A percentile compares a stretch with the other conserved stretches of the same genome.
phyloP scores from a whole-genome alignment of 139 green algal species.

The Deuterostichococcus epilithicus region DNA sequence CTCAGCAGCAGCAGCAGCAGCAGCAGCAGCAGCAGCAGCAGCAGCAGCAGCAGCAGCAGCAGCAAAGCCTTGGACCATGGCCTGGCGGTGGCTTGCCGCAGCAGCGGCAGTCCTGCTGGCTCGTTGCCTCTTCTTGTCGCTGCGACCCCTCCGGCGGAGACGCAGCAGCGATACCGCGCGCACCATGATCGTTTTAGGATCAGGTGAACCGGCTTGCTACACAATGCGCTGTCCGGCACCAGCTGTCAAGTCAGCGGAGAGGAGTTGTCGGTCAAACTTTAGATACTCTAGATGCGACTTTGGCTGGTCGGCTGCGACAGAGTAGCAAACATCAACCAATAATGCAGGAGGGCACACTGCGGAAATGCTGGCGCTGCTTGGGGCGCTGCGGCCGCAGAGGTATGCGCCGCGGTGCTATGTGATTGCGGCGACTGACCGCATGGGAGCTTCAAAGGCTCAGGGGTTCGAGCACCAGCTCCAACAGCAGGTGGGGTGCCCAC shows the following conservation, averaged over 20 bases:
- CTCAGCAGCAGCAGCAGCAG: no score
- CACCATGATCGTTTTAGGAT: conserved; percentile 79
- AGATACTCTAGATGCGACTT: background rate
- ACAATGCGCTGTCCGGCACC: background rate
- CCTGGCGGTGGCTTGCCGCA: background rate
- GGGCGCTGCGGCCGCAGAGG: conserved; percentile 37
- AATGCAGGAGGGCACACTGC: conserved; percentile 84
- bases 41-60: no score
- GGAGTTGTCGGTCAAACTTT: background rate
- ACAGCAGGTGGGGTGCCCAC: background rate
- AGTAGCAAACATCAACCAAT: no score
- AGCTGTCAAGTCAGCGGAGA: background rate
- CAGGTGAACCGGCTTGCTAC: conserved; percentile 43
- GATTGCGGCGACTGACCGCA: conserved; percentile 61
- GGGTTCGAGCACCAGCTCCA: background rate
- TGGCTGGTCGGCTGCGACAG: no score
- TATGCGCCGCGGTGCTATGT: conserved; percentile 75
- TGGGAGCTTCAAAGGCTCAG: conserved; percentile 55
- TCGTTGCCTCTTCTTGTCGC: background rate
- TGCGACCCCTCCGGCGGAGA: no score
- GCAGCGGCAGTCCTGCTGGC: background rate
- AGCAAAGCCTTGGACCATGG: no score
- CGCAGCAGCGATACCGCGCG: conserved; percentile 9
- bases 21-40: no score
- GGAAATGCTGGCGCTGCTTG: conserved; percentile 81